Evolutionary conservation across 163 green algal genomes (phyloP).

Genomic region (Scenedesmus sp.): DNA sequence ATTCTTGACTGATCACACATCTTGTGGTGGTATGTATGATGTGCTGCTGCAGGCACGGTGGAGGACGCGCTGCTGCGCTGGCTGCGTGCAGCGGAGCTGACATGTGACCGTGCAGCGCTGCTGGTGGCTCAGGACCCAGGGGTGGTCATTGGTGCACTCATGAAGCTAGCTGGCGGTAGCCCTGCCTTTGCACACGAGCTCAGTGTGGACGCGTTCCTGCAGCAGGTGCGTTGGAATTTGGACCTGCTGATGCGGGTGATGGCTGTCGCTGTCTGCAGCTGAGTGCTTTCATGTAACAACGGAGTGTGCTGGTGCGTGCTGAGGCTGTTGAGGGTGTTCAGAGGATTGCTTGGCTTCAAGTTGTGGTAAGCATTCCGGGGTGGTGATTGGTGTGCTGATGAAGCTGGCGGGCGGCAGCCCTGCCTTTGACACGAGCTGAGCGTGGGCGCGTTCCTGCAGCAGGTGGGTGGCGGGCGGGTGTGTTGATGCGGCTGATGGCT

Average conservation of each 20-base stretch:
- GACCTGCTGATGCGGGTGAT: too few relatives aligned
- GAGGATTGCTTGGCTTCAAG: background rate
- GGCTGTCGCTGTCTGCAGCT: too few relatives aligned
- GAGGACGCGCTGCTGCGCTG: slow-evolving; percentile 93
- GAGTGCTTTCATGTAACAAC: too few relatives aligned
- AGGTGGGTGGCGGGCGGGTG: slow-evolving; percentile 59
- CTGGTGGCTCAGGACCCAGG: slow-evolving; percentile 83
- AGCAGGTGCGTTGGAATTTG: slow-evolving; percentile 61
- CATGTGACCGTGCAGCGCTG: slow-evolving; percentile 94
- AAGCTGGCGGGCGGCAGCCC: slow-evolving; percentile 93
- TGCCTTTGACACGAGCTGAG: slow-evolving; percentile 88
- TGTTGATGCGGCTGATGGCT: background rate
- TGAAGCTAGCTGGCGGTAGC: slow-evolving; percentile 95
- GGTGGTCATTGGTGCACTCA: slow-evolving; percentile 77
- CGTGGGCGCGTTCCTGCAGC: slow-evolving; percentile 95
- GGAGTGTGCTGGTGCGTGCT: background rate
- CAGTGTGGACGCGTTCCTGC: slow-evolving; percentile 96
- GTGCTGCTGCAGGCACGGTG: slow-evolving; percentile 62
- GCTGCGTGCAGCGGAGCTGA: slow-evolving; percentile 93
- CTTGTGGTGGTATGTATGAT: too few relatives aligned
- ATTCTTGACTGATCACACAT: too few relatives aligned
- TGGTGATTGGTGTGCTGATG: slow-evolving; percentile 85
- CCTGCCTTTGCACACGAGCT: slow-evolving; percentile 87
- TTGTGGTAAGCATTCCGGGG: slow-evolving; percentile 57
- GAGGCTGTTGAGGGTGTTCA: background rate